Base-by-base conservation (phyloP, 2,329 filamentous ascomycete species). In the Fusarium odoratissimum region DNA sequence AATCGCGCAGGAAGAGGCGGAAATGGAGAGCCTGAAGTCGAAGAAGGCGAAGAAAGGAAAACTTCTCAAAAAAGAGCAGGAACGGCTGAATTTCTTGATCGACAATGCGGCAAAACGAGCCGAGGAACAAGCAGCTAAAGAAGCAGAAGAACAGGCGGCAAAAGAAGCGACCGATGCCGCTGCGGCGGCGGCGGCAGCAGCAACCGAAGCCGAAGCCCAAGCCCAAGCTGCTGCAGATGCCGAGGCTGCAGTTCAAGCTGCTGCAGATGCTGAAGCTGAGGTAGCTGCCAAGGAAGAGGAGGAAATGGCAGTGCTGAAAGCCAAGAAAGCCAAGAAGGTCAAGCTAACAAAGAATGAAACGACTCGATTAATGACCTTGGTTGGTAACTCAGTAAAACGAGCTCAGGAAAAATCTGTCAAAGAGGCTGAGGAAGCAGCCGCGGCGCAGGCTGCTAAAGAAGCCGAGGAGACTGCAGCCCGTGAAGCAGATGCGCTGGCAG, bases 31-130 rank as follows among this genome's bases (percentile, higher is more conserved):
- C 8, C 59, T 77, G 9, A 73, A 71, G 31, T 69, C 61, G 4
- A 77, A 77, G 64, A 76, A 74, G 54, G 71, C 62, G 31, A 86
- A 85, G 76, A 83, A 83, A 45, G 71, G 72, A n/a, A 76, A 76
- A 33, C 66, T 76, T 35, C 16, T 75, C 10, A 74, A 59, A 42
- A 76, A 72, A 37, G 75, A 76, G 11, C 63, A 66, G 35, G 75
- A 76, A 60, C 72, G 75, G 40, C 64, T 76, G 11, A 56, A 60
- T n/a, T 31, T 71, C n/a, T 71, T 76, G 10, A 60, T 71, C 28
- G 66, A 38, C 8, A 76, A 65, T 37, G 71, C 58, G 23, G 40
- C 61, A 19, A 74, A 51, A 37, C 65, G 75, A 45, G 66, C 59
- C 17, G 68, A 74, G 25, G 64, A 60, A 21, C 63, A 56, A 64